Evolutionary conservation across 805 yeast genomes (phyloP).

Genomic region (Candida berthetii): DNA sequence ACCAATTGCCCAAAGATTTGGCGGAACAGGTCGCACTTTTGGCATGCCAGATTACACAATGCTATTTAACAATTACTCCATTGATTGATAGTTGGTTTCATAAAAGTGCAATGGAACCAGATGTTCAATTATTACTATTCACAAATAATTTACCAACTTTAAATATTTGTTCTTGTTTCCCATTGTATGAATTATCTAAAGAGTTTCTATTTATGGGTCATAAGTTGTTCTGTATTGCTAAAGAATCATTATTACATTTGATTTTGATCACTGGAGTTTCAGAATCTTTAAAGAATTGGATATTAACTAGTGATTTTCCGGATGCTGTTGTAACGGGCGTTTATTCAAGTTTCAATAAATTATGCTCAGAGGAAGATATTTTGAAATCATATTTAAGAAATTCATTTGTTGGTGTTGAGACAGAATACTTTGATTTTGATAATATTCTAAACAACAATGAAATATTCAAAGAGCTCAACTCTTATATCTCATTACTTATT

Average conservation of each 20-base stretch:
- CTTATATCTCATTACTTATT: constrained; percentile 3
- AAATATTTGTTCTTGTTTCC: constrained; percentile 8
- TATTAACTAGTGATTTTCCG: constrained; percentile 15
- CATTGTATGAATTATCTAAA: constrained; percentile 17
- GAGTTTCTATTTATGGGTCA: constrained; percentile 16
- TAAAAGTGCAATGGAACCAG: constrained; percentile 8
- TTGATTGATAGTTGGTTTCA: constrained; percentile 15
- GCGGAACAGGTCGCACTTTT: constrained; percentile 5
- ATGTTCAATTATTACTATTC: constrained; percentile 5
- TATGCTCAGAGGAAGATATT: constrained; percentile 6
- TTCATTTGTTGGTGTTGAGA: no score
- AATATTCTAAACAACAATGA: no score
- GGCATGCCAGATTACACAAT: constrained; percentile 8
- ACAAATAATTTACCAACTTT: not conserved
- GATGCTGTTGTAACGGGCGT: constrained; percentile 9
- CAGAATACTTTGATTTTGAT: no score
- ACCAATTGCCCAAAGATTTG: constrained; percentile 1
- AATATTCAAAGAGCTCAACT: not conserved
- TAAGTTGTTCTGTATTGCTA: constrained; percentile 1
- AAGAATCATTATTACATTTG: constrained; percentile 9
- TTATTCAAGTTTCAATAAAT: constrained; percentile 8
- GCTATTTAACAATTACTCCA: constrained; percentile 10
- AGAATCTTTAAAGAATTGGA: constrained; percentile 9
- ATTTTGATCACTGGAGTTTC: constrained; percentile 9
- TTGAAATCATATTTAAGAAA: not conserved